Base-by-base conservation (phyloP, 306 rosid genomes). In the Prosopis cineraria region DNA sequence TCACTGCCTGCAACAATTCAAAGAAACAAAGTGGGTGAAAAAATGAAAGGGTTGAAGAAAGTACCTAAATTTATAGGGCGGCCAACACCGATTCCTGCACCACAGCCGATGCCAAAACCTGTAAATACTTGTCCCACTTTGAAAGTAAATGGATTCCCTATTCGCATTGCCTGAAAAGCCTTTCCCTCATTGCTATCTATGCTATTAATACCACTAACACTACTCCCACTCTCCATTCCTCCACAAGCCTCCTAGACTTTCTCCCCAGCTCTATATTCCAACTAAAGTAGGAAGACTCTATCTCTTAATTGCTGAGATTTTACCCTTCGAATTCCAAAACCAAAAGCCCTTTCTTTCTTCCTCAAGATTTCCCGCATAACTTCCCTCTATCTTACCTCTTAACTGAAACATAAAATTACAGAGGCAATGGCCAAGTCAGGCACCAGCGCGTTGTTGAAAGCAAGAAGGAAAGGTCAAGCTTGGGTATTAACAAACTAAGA, bases 41-140 rank as follows among this genome's bases (percentile, higher is more conserved):
- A 10, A 65, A 41, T 8, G 4, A 12, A 1, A 40, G 4, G 13
- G 33, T 14, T 30, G 10, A 22, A 20, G 40, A 43, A 17, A 44
- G 80, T 90, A 92, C 98, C 95, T 74, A 95, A 76, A 87, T 95
- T 92, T 67, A 95, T 79, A 80, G 98, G 98, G 80, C 93, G 95
- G 13, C 98, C 98, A 83, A 91, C 92, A 76, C 98, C 98, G 86
- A 95, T 89, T 45, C 98, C 98, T 47, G 89, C 85, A 65, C 97
- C 97, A 60, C 98, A 95, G 14, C 97, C 96, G 65, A 95, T 62
- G 81, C 98, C 98, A 83, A 95, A 95, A 79, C 97, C 98, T 5
- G 98, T 95, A 69, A 92, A 95, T 45, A 95, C 95, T 88, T 92
- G 97, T 85, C 97, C 97, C 52, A 92, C 96, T 68, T 95, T 92